Evolutionary conservation across 129 eudicot genomes (phyloP).

Genomic region (Centrapalus pauciflorus): DNA sequence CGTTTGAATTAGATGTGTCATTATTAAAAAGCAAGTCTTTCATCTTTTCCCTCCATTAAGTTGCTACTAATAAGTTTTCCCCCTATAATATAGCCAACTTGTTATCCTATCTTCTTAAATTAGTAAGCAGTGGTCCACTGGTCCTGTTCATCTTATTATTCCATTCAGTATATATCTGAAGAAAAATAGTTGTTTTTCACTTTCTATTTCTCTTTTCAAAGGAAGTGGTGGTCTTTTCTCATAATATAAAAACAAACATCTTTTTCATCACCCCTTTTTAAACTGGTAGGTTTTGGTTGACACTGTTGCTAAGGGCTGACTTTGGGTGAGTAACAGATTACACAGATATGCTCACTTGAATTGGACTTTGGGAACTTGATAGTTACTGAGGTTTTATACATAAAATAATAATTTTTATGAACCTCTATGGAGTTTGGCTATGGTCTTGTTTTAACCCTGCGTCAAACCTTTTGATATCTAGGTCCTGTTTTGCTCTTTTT

Average conservation of each 20-base stretch:
- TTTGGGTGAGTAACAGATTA: neutral
- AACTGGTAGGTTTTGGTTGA: neutral
- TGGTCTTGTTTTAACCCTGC: neutral
- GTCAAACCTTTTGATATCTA: neutral
- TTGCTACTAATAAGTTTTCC: neutral
- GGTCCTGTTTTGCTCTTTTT: neutral
- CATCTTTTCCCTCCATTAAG: neutral
- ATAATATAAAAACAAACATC: neutral
- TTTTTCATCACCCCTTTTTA: neutral
- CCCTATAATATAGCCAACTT: neutral
- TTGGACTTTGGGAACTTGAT: neutral
- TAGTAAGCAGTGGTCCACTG: constrained; percentile 21
- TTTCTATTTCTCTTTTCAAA: neutral
- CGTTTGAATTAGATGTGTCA: neutral
- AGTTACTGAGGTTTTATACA: neutral
- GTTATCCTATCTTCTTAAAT: neutral
- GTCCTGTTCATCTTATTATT: neutral
- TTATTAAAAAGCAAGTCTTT: neutral
- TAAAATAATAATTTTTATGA: neutral
- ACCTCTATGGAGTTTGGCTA: neutral
- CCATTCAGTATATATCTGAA: neutral
- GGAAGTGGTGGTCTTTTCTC: neutral
- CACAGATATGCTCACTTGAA: neutral
- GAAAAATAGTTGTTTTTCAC: neutral
- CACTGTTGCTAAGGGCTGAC: neutral